Evolutionary conservation across 305 asterid species (phyloP).

Genomic region (Ruellia speciosa): DNA sequence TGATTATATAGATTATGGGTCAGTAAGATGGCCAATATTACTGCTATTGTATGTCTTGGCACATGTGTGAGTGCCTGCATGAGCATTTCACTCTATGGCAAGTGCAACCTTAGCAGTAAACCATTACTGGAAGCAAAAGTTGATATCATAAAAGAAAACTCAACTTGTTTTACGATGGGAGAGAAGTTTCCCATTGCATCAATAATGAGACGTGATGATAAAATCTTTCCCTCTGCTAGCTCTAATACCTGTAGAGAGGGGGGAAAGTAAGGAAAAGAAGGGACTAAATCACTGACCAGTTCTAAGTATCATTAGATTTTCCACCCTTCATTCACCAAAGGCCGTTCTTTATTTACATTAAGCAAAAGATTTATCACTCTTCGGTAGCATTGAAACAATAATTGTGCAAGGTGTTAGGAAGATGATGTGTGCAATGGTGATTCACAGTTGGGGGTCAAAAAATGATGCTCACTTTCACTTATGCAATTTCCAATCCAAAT

Average conservation of each 20-base stretch:
- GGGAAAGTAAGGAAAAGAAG: slow-evolving; percentile 7
- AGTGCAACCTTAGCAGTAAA: neutral
- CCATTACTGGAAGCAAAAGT: neutral
- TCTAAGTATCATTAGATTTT: slow-evolving; percentile 6
- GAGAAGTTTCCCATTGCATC: slow-evolving; percentile 99
- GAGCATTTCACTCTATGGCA: neutral
- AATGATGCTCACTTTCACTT: neutral
- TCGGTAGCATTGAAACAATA: neutral
- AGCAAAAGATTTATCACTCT: neutral
- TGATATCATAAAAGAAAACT: slow-evolving; percentile 18
- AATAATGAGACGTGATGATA: slow-evolving; percentile 61
- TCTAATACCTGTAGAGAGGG: slow-evolving; percentile 45
- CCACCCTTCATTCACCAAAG: slow-evolving; percentile 3
- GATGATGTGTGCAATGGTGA: too few relatives aligned
- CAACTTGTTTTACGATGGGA: slow-evolving; percentile 86
- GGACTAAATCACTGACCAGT: slow-evolving; percentile 1
- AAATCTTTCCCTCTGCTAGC: slow-evolving; percentile 61
- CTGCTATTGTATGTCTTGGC: neutral
- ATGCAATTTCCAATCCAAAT: neutral
- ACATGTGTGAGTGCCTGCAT: neutral
- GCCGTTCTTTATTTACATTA: neutral
- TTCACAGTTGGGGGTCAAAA: too few relatives aligned
- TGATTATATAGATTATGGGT: neutral
- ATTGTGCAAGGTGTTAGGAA: neutral
- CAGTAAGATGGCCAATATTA: too few relatives aligned